phyloP scores from a whole-genome alignment of 805 yeast genomes.

The Ogataea minuta region DNA sequence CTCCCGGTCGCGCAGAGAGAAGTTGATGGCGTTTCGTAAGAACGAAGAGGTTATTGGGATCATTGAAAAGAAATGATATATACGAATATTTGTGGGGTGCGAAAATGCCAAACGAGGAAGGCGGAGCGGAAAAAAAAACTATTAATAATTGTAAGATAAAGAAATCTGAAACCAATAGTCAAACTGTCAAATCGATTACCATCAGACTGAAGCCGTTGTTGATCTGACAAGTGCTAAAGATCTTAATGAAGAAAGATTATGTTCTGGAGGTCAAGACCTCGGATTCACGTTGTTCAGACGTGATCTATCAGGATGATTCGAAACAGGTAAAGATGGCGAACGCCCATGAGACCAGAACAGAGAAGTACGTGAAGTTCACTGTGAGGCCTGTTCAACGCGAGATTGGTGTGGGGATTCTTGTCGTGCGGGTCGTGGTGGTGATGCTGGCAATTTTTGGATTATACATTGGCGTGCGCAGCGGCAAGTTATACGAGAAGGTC shows the following conservation, averaged over 20 bases:
- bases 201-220: too few species aligned
- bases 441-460: conserved; percentile 8
- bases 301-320: conserved; percentile 18
- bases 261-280: conserved; percentile 30
- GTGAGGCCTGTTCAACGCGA: conserved; percentile 15
- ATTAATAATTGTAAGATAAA: conserved; percentile 4
- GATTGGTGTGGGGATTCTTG: background rate
- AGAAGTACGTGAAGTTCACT: conserved; percentile 21
- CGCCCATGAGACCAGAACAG: conserved; percentile 2
- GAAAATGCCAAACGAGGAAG: background rate
- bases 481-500: background rate
- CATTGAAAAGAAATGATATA: conserved; percentile 19
- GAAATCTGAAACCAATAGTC: conserved; percentile 2
- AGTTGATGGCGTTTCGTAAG: conserved; percentile 54
- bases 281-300: conserved; percentile 18
- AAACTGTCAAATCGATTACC: too few species aligned
- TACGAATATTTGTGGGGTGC: background rate
- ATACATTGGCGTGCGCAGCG: conserved; percentile 1
- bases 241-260: conserved; percentile 25
- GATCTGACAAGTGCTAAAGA: background rate
- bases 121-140: conserved; percentile 2
- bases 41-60: conserved; percentile 71
- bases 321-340: conserved; percentile 1
- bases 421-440: conserved; percentile 6
- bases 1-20: conserved; percentile 42